phyloP scores from a whole-genome alignment of 352 stramenopile species.

The Phytophthora foliorum region DNA sequence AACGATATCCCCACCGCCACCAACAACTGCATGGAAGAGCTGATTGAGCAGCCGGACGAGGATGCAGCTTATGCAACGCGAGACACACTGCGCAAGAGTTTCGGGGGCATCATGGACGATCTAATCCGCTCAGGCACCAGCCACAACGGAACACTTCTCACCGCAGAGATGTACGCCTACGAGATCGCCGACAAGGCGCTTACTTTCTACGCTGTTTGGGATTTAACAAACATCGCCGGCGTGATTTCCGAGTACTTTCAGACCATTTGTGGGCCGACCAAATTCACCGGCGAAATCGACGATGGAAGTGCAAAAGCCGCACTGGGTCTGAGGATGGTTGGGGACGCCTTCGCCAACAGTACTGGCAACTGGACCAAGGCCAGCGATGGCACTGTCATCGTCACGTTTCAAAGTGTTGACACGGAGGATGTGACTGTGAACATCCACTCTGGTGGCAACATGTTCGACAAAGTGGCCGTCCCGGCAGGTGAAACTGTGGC shows the following conservation, averaged over 20 bases:
- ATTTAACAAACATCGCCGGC: constrained; percentile 40
- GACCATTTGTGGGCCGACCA: constrained; percentile 54
- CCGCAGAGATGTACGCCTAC: constrained; percentile 38
- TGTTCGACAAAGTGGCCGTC: constrained; percentile 33
- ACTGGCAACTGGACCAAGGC: constrained; percentile 35
- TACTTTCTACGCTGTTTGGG: constrained; percentile 44
- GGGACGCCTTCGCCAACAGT: constrained; percentile 43
- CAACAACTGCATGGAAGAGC: constrained; percentile 46
- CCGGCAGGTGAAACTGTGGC: constrained; percentile 25
- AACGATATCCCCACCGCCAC: constrained; percentile 51
- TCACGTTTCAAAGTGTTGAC: constrained; percentile 42
- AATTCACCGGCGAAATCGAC: constrained; percentile 50
- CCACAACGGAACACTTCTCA: constrained; percentile 35
- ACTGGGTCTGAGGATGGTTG: constrained; percentile 41
- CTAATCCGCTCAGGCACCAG: constrained; percentile 40
- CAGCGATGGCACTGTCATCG: constrained; percentile 27
- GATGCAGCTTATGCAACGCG: constrained; percentile 31
- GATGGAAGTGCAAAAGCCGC: constrained; percentile 46
- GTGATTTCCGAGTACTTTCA: constrained; percentile 55
- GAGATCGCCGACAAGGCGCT: constrained; percentile 52
- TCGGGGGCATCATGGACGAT: constrained; percentile 54
- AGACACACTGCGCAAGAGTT: constrained; percentile 52
- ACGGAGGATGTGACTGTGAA: constrained; percentile 43
- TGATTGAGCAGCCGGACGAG: constrained; percentile 18
- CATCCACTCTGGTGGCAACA: constrained; percentile 38